A percentile compares a stretch with the other conserved stretches of the same genome.
Conservation (phyloP, 495 filamentous ascomycete genomes). For the Penicillium fimorum region DNA sequence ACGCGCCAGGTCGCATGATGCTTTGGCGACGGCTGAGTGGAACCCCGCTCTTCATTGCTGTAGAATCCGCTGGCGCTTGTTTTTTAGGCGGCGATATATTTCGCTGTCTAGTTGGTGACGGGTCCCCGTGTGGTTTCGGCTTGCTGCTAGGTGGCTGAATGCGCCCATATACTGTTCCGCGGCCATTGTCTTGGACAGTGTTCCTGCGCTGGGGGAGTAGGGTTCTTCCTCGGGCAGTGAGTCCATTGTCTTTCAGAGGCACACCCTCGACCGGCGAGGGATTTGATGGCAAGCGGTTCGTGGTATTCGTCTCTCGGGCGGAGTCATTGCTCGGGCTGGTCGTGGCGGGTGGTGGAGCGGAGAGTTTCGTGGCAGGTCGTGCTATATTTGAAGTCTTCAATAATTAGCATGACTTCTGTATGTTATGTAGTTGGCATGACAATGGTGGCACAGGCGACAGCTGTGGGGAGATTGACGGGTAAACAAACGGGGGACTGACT, state of each 20-base stretch:
- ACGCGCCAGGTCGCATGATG: slow-evolving; percentile 31
- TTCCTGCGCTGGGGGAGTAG: slow-evolving; percentile 30
- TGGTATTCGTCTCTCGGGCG: slow-evolving; percentile 12
- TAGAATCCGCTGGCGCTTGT: slow-evolving; percentile 7
- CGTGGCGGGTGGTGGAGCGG: slow-evolving; percentile 5
- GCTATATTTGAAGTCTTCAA: slow-evolving; percentile 30
- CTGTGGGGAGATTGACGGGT: background rate
- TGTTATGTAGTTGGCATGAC: slow-evolving; percentile 17
- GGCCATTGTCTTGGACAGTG: slow-evolving; percentile 14
- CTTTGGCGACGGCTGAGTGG: slow-evolving; percentile 34
- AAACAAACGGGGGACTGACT: slow-evolving; percentile 26
- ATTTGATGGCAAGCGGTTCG: background rate
- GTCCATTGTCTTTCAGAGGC: slow-evolving; percentile 13
- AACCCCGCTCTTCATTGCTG: slow-evolving; percentile 8
- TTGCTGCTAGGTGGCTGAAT: slow-evolving; percentile 18
- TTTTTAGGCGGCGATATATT: slow-evolving; percentile 12
- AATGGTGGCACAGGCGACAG: slow-evolving; percentile 1
- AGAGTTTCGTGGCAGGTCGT: slow-evolving; percentile 25
- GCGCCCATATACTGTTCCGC: slow-evolving; percentile 11
- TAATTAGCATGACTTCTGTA: slow-evolving; percentile 7
- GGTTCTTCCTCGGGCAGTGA: slow-evolving; percentile 21
- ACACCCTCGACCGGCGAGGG: slow-evolving; percentile 17
- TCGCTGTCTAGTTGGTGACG: slow-evolving; percentile 22
- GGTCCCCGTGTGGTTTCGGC: slow-evolving; percentile 11
- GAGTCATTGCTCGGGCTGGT: slow-evolving; percentile 12